Evolutionary conservation across 2,329 filamentous ascomycete genomes (phyloP), one percentile per base, ranked within the genome.

Genomic region (Hypoxylon sp.): DNA sequence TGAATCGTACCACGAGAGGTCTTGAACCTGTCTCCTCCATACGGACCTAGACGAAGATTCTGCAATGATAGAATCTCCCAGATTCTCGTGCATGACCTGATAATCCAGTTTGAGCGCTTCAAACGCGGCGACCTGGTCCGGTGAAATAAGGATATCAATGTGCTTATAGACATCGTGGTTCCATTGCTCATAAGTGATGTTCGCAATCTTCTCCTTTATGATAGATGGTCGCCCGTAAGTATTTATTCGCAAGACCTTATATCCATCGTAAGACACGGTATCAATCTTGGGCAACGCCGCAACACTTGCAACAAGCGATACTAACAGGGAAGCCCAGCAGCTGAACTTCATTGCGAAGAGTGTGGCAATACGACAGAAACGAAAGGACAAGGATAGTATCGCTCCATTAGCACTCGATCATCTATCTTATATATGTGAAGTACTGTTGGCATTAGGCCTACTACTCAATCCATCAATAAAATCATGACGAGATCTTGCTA

Each of bases 1-100:
- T 34, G 77, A 77, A 59, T 84, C 81, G 73, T 82, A 87, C 82
- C 83, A 87, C 4, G 81, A 73, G 7, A 77, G 72, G 14, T 79
- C 76, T 11, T 75, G 72, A 6, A 65, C 70, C 45, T 78, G 74
- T 14, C 75, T 67, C 58, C 68, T 74, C 60, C 67, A 68, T 11
- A 51, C 30, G 2, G 65, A 50, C 17, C 55, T 34, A 1, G 57
- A 11, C 0, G 56, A 53, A 0, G 76, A 75, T 49, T 81, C 79
- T 0, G 73, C 67, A 0, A 68, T 59, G 51, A 80, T 77, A 0
- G 75, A 78, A 2, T 66, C 71, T 0, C 73, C 77, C 0, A 80
- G 72, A 23, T 80, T 72, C 23, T 77, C 67, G 17, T 78, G 74
- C 50, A 79, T 70, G 32, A 76, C 68, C 3, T 70, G 69, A 38